phyloP scores from a whole-genome alignment of 148 eudicot genomes.

The Chenopodium berlandieri region DNA sequence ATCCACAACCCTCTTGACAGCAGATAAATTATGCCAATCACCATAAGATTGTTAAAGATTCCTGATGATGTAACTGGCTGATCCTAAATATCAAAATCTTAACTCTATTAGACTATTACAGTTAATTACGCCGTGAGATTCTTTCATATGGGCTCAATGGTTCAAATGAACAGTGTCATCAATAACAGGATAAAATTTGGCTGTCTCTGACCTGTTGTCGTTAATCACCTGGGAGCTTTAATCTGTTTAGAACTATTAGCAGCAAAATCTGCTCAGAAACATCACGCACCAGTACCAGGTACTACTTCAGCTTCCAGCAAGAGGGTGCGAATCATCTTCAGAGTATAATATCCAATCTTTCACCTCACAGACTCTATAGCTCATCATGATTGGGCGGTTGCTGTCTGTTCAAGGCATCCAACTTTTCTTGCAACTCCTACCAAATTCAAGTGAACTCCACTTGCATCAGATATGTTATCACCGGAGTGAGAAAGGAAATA shows the following conservation, averaged over 20 bases:
- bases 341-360: conserved; percentile 3
- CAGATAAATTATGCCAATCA: neutral
- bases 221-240: conserved; percentile 17
- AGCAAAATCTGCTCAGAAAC: conserved; percentile 26
- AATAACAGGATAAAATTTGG: conserved; percentile 5
- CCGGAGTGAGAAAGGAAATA: neutral
- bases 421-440: conserved; percentile 75
- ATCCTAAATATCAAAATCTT: neutral
- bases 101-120: conserved; percentile 5
- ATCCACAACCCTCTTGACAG: neutral
- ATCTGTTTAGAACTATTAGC: conserved; percentile 17
- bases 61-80: neutral
- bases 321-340: neutral
- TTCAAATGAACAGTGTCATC: conserved; percentile 7
- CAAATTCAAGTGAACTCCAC: conserved; percentile 23
- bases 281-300: neutral
- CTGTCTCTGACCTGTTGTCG: conserved; percentile 14
- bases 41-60: conserved; percentile 5
- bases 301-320: neutral
- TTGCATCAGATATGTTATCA: conserved; percentile 3
- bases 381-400: conserved; percentile 67
- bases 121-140: conserved; percentile 4
- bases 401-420: conserved; percentile 66
- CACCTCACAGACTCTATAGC: conserved; percentile 30
- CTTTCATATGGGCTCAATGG: conserved; percentile 13